Evolutionary conservation across 148 eudicot species (phyloP).

Genomic region (Vaccinium vitisidaea): DNA sequence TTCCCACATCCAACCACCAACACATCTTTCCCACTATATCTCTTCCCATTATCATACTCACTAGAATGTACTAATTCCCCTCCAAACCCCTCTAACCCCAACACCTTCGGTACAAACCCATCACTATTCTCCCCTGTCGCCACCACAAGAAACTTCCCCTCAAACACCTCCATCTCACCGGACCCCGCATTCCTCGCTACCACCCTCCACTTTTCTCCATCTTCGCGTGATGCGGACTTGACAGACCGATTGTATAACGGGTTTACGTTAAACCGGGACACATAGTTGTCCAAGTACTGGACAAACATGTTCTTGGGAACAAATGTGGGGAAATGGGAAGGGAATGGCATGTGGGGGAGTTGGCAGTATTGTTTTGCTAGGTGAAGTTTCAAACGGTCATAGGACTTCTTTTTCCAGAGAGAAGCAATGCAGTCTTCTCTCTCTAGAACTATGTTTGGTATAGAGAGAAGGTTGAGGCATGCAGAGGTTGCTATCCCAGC

Average conservation of each 20-base stretch:
- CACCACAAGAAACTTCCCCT: constrained; percentile 28
- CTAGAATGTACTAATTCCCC: constrained; percentile 4
- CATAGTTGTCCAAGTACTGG: constrained; percentile 25
- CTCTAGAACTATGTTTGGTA: constrained; percentile 26
- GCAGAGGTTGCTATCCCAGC: constrained; percentile 38
- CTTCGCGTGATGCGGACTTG: constrained; percentile 13
- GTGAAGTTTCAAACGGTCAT: constrained; percentile 25
- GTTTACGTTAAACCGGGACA: constrained; percentile 6
- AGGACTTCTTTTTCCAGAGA: constrained; percentile 26
- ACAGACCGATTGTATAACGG: constrained; percentile 9
- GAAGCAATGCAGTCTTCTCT: constrained; percentile 31
- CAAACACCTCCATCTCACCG: constrained; percentile 7
- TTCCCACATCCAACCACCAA: constrained; percentile 27
- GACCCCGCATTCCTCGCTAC: not conserved
- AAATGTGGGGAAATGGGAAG: constrained; percentile 23
- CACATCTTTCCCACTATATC: constrained; percentile 6
- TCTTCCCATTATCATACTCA: constrained; percentile 20
- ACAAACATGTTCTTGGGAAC: constrained; percentile 12
- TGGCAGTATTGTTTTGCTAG: constrained; percentile 28
- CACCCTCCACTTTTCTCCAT: constrained; percentile 16
- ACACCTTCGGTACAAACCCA: constrained; percentile 20
- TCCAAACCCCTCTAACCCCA: constrained; percentile 20
- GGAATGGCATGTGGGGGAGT: constrained; percentile 24
- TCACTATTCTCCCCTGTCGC: constrained; percentile 31
- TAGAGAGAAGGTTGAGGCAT: constrained; percentile 28